Evolutionary conservation across 1,139 yeast genomes (phyloP).

Genomic region (Geotrichum phurueaensis): DNA sequence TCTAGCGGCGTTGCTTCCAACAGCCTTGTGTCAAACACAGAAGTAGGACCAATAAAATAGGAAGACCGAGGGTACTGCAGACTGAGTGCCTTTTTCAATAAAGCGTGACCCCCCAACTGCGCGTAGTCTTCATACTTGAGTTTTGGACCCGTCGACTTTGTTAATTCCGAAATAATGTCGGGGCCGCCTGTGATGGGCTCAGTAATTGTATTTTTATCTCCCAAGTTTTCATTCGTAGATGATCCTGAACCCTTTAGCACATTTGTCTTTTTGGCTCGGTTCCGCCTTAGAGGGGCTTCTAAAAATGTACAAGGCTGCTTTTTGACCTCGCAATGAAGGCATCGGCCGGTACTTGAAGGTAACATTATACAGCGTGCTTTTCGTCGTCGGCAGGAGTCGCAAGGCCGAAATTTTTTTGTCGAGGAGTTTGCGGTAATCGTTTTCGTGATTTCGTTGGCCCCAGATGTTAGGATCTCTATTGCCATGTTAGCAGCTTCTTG

Average conservation of each 20-base stretch:
- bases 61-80: conserved; percentile 39
- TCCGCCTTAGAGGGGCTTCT: conserved; percentile 29
- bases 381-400: conserved; percentile 33
- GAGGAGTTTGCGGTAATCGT: background rate
- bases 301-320: conserved; percentile 36
- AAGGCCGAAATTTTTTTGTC: conserved; percentile 24
- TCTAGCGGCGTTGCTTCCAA: conserved; percentile 32
- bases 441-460: background rate
- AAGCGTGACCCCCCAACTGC: conserved; percentile 35
- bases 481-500: conserved; percentile 19
- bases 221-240: conserved; percentile 13
- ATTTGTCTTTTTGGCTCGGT: conserved; percentile 17
- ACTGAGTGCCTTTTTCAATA: conserved; percentile 37
- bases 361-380: conserved; percentile 37
- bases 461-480: conserved; percentile 15
- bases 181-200: conserved; percentile 1
- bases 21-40: conserved; percentile 34
- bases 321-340: conserved; percentile 35
- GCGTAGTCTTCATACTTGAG: conserved; percentile 36
- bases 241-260: conserved; percentile 5
- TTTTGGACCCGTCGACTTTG: conserved; percentile 22
- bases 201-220: conserved; percentile 10
- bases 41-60: conserved; percentile 36
- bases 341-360: conserved; percentile 30
- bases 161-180: conserved; percentile 6